Conservation (phyloP, 2,329 filamentous ascomycete species). For the Arachnomyces sp. region DNA sequence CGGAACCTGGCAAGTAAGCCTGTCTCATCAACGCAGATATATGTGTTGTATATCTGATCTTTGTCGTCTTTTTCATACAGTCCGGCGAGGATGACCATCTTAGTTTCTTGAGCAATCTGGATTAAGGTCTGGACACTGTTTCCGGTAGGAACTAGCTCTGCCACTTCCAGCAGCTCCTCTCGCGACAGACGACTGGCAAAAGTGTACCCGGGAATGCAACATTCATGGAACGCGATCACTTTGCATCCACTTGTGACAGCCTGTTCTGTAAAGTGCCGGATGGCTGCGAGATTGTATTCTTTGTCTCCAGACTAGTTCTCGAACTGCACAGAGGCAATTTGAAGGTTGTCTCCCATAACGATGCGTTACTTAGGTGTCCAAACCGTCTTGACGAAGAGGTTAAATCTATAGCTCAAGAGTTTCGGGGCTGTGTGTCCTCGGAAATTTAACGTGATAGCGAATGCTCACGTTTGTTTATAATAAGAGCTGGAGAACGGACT, state of each 20-base stretch:
- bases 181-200: background rate
- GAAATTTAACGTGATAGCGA: too few species aligned
- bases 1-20: conserved; percentile 5
- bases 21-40: conserved; percentile 1
- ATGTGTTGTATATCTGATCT: conserved; percentile 2
- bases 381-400: too few species aligned
- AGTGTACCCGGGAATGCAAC: conserved; percentile 1
- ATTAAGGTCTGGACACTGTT: background rate
- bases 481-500: too few species aligned
- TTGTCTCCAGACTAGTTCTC: conserved; percentile 1
- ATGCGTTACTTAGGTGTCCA: too few species aligned
- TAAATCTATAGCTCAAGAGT: too few species aligned
- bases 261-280: background rate
- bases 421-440: too few species aligned
- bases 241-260: background rate
- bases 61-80: conserved; percentile 1
- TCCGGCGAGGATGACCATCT: background rate
- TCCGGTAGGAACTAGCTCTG: conserved; percentile 1
- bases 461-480: too few species aligned
- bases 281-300: background rate
- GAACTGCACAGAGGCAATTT: conserved; percentile 3
- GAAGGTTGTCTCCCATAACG: background rate
- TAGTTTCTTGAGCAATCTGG: background rate
- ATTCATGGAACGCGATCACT: conserved; percentile 2
- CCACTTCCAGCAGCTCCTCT: background rate